Evolutionary conservation across 2,329 filamentous ascomycete species (phyloP), one percentile per base, ranked within the genome.

Genomic region (Penicillium nordicum): DNA sequence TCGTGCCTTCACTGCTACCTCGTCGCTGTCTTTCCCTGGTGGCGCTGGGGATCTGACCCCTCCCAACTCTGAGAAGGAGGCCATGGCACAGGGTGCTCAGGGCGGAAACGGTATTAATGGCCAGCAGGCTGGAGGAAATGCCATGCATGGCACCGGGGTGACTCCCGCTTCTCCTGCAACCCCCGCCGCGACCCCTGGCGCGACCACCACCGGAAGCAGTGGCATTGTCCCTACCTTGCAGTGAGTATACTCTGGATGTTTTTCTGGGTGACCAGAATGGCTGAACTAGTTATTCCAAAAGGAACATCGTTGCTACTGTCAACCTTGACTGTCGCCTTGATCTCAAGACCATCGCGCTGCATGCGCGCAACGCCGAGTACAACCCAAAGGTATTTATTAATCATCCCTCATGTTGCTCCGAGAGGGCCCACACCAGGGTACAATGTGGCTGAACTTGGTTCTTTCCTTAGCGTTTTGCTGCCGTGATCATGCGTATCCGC

Each of bases 401-500:
- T 29, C 44, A n/a, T 1, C 29, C 72, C 65, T 63, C 66, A 67
- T 64, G 59, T 67, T 49, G 8, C 65, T 65, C 67, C 72, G 67
- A 68, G 55, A 61, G 18, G n/a, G 23, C 60, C 55, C 60, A 54
- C 61, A 68, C 70, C 71, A 70, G 71, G 69, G 70, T 60, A 72
- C 68, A 73, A 70, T 73, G 68, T 75, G 75, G 74, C 79, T 78
- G 76, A 76, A 75, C 68, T 69, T 29, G 66, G 63, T 68, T 63
- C 67, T 71, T 67, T 72, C 61, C 63, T 71, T 80, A 96, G 92
- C 93, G 93, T 88, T 97, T 97, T 74, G 94, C 93, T 69, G 93
- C 93, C 73, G 93, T 97, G 64, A 97, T 99, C 77, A 97, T 99
- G 94, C 92, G 94, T 80, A 99, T 99, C 67, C 92, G 94, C 71